Percentiles rank a stretch among this genome's conserved stretches.
These are phyloP conservation scores for Xerophyta viscosa DNA, from an alignment of 106 monocot species.

Conservation along the genomic window DNA sequence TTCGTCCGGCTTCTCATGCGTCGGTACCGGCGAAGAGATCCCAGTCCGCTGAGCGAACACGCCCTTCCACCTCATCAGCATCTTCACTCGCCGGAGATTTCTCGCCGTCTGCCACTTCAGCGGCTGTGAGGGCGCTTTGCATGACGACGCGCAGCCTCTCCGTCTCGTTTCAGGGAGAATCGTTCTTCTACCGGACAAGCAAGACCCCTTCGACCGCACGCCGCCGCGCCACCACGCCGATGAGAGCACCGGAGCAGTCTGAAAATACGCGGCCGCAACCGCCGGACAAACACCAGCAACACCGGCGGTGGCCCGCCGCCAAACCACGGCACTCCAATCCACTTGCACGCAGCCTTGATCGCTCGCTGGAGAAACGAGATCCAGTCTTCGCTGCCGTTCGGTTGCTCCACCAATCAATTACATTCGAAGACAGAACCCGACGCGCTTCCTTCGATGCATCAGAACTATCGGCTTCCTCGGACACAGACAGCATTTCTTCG, in stretches of 20 bases:
- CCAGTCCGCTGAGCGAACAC: slow-evolving; percentile 66
- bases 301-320: slow-evolving; percentile 47
- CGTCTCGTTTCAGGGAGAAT: slow-evolving; percentile 80
- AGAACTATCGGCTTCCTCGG: slow-evolving; percentile 53
- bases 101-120: slow-evolving; percentile 13
- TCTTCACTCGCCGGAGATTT: neutral
- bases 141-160: slow-evolving; percentile 61
- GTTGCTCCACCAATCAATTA: slow-evolving; percentile 49
- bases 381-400: slow-evolving; percentile 40
- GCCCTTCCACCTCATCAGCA: slow-evolving; percentile 24
- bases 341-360: slow-evolving; percentile 44
- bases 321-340: no score
- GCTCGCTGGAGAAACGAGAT: slow-evolving; percentile 29
- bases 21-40: no score
- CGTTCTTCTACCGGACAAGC: slow-evolving; percentile 83
- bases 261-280: no score
- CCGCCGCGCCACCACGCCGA: slow-evolving; percentile 9
- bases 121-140: slow-evolving; percentile 18
- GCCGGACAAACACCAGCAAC: no score
- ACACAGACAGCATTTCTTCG: slow-evolving; percentile 81
- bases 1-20: slow-evolving; percentile 24
- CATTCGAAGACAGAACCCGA: slow-evolving; percentile 35
- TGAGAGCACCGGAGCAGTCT: slow-evolving; percentile 1
- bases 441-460: slow-evolving; percentile 40
- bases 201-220: slow-evolving; percentile 34